A percentile compares a stretch with the other conserved stretches of the same genome.
These are phyloP conservation scores for Citrus sp. DNA, from an alignment of 345 rosid genomes.

Conservation along the genomic window DNA sequence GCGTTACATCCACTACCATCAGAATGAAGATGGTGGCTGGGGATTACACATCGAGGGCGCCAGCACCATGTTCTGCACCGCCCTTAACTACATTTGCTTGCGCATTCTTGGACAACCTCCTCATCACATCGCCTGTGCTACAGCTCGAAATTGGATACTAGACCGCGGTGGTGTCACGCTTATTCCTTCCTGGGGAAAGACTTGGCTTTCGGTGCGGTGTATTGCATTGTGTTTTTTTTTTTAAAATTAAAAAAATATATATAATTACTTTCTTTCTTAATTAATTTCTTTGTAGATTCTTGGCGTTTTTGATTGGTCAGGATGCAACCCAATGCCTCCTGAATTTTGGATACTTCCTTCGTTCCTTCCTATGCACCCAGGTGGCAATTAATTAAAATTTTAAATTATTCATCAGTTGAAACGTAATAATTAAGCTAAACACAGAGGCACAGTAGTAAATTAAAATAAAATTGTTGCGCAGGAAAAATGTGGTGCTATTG, in stretches of 20 bases:
- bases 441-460: neutral
- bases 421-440: neutral
- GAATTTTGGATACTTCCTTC: slow-evolving; percentile 36
- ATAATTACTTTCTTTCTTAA: too few species aligned
- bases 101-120: slow-evolving; percentile 30
- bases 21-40: slow-evolving; percentile 42
- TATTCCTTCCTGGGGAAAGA: slow-evolving; percentile 41
- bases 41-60: slow-evolving; percentile 37
- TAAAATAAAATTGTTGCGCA: neutral
- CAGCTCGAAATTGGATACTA: slow-evolving; percentile 35
- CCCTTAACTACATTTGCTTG: slow-evolving; percentile 31
- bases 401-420: neutral
- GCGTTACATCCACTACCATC: slow-evolving; percentile 32
- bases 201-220: slow-evolving; percentile 31
- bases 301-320: slow-evolving; percentile 30
- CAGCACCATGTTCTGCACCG: slow-evolving; percentile 39
- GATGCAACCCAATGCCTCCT: slow-evolving; percentile 38
- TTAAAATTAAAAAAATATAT: too few species aligned
- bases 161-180: slow-evolving; percentile 31
- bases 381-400: neutral
- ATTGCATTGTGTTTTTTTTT: too few species aligned
- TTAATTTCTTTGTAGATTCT: slow-evolving; percentile 17
- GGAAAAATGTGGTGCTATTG: slow-evolving; percentile 32
- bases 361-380: slow-evolving; percentile 30
- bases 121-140: slow-evolving; percentile 25